Percentiles rank a stretch among this genome's conserved stretches.
Evolutionary conservation across 1,284 basidiomycete genomes (phyloP).

Genomic region (Volvariella surrecta): DNA sequence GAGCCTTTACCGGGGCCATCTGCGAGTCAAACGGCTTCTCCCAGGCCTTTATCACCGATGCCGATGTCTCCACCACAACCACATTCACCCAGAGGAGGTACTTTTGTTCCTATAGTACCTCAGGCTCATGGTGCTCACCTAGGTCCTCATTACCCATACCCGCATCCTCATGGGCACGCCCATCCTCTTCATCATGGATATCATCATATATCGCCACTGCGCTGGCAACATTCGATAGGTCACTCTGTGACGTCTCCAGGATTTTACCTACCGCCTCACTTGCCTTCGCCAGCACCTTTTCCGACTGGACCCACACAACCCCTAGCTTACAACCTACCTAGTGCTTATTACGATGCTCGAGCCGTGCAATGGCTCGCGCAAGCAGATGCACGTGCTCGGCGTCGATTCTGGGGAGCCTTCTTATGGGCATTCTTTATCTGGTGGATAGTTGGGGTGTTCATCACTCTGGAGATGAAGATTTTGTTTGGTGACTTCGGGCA

Average conservation of each 20-base stretch:
- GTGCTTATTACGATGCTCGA: conserved; percentile 40
- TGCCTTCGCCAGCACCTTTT: neutral
- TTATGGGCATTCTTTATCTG: conserved; percentile 33
- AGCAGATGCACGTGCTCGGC: conserved; percentile 33
- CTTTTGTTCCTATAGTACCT: too few species aligned
- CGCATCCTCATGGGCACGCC: neutral
- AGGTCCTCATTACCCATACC: neutral
- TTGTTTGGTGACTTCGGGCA: conserved; percentile 12
- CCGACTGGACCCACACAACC: conserved; percentile 23
- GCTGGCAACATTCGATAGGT: neutral
- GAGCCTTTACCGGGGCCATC: too few species aligned
- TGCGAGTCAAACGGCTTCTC: too few species aligned
- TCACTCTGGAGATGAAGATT: conserved; percentile 15
- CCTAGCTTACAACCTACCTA: conserved; percentile 18
- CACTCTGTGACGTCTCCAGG: neutral
- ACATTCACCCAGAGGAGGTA: too few species aligned
- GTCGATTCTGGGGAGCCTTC: conserved; percentile 34
- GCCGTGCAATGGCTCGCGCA: conserved; percentile 15
- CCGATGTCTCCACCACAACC: too few species aligned
- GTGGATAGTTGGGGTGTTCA: conserved; percentile 19
- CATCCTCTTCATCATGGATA: neutral
- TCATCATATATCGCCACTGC: neutral
- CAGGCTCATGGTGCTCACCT: too few species aligned
- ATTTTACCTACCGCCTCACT: neutral
- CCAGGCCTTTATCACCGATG: too few species aligned